A percentile compares a stretch with the other conserved stretches of the same genome.
phyloP scores from a whole-genome alignment of 192 early-diverging fungal species.

The Coemansia sp. region DNA sequence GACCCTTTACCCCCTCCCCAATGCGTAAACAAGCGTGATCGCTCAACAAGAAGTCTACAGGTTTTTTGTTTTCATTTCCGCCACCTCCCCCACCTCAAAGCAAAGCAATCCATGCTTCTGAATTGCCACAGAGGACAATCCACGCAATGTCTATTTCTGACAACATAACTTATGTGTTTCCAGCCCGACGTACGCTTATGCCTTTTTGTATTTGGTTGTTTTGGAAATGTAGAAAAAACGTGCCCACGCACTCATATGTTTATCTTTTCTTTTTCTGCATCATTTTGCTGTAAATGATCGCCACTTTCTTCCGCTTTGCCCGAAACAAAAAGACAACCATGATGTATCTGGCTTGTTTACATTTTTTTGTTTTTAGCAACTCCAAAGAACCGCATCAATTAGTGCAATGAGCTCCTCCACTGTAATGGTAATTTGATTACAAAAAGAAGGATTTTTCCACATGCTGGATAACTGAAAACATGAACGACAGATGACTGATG shows the following conservation, averaged over 20 bases:
- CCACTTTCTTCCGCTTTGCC: not conserved
- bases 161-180: no score
- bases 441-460: no score
- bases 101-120: not conserved
- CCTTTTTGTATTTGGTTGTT: no score
- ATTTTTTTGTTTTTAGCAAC: not conserved
- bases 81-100: not conserved
- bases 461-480: no score
- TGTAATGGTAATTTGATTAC: no score
- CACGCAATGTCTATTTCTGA: no score
- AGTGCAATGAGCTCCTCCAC: no score
- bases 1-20: no score
- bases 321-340: not conserved
- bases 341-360: not conserved
- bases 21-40: no score
- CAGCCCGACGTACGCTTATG: no score
- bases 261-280: not conserved
- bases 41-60: not conserved
- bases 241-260: not conserved
- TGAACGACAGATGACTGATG: no score
- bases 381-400: conserved; percentile 1
- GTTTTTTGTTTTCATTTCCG: conserved; percentile 11
- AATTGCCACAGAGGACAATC: conserved; percentile 1
- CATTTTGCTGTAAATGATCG: not conserved
- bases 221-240: not conserved